Conservation (phyloP, 306 rosid species). For the Prunus mira region DNA sequence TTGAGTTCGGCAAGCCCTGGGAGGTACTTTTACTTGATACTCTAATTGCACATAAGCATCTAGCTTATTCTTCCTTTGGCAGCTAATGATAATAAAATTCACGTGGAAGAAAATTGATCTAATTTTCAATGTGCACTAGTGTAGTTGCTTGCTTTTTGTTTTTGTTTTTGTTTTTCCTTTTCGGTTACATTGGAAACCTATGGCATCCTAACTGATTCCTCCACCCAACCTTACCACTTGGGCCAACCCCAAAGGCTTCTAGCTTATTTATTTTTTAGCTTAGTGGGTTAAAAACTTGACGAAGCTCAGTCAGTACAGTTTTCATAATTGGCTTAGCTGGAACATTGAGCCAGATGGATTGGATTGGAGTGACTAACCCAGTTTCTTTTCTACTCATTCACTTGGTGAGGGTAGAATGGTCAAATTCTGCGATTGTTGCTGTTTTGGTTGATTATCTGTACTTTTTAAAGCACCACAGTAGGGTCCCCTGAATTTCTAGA, state of each 20-base stretch:
- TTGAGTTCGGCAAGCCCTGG: conserved; percentile 89
- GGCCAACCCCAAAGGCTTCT: no score
- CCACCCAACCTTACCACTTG: no score
- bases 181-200: no score
- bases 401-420: neutral
- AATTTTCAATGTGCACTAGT: no score
- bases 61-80: no score
- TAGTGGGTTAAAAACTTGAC: neutral
- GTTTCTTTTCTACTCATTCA: neutral
- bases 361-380: neutral
- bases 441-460: neutral
- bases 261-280: no score
- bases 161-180: no score
- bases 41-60: neutral
- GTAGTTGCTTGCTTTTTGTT: no score
- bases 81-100: no score
- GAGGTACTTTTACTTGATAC: conserved; percentile 44
- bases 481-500: neutral
- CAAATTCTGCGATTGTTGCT: neutral
- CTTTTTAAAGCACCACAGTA: no score
- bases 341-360: neutral
- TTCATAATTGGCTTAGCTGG: neutral
- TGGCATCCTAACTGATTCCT: no score
- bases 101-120: no score
- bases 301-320: neutral